These are phyloP conservation scores for Eimeria brunetti DNA, from an alignment of 169 alveolate species.

Conservation along the genomic window DNA sequence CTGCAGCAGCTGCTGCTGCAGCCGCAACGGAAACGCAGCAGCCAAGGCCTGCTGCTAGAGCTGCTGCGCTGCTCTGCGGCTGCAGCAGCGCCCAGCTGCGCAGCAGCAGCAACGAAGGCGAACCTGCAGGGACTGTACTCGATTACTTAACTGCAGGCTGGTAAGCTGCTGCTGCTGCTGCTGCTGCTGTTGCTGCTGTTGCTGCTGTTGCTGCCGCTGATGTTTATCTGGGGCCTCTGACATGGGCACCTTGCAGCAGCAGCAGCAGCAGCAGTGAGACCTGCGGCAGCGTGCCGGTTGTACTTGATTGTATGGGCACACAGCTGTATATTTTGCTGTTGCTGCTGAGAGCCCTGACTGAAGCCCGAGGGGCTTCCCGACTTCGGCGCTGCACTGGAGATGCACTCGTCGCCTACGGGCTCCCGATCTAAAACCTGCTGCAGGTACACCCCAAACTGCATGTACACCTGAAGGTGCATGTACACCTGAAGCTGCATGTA, in stretches of 20 bases:
- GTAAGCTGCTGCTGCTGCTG: slow-evolving; percentile 10
- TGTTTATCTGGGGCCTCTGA: background rate
- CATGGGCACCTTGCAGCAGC: background rate
- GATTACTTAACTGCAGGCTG: slow-evolving; percentile 39
- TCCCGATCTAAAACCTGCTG: slow-evolving; percentile 77
- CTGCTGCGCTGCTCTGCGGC: slow-evolving; percentile 85
- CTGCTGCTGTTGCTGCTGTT: slow-evolving; percentile 40
- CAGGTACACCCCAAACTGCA: background rate
- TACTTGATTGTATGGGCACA: background rate
- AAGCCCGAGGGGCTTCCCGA: slow-evolving; percentile 86
- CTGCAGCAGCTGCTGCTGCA: slow-evolving; percentile 16
- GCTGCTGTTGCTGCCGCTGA: background rate
- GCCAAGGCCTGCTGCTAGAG: slow-evolving; percentile 71
- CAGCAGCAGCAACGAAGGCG: slow-evolving; percentile 53
- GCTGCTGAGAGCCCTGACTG: slow-evolving; percentile 84
- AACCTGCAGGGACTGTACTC: slow-evolving; percentile 19
- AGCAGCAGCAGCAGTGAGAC: background rate
- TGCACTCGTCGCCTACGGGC: slow-evolving; percentile 84
- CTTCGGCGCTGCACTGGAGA: slow-evolving; percentile 85
- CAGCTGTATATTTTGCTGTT: background rate
- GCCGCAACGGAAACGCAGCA: background rate
- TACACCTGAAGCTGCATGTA: background rate
- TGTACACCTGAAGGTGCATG: background rate
- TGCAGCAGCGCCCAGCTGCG: slow-evolving; percentile 86
- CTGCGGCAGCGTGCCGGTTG: background rate